Conservation (phyloP, 2,329 filamentous ascomycete genomes). For the Colletotrichum truncatum region DNA sequence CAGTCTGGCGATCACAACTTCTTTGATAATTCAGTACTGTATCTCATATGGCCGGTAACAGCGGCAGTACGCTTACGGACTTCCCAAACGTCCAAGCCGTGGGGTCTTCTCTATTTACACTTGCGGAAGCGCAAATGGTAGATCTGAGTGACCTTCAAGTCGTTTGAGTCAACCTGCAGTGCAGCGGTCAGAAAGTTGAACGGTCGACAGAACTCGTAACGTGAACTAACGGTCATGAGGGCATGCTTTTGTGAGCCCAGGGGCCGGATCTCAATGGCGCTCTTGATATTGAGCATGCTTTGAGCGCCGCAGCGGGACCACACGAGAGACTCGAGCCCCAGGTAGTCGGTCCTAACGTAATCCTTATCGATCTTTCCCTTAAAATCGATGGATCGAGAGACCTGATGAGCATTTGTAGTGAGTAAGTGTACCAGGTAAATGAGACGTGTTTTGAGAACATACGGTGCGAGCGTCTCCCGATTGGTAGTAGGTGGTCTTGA, state of each 20-base stretch:
- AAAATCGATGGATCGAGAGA: conserved; percentile 49
- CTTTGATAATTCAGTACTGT: too few species aligned
- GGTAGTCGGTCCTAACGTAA: conserved; percentile 55
- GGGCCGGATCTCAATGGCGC: conserved; percentile 49
- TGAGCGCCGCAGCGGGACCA: conserved; percentile 61
- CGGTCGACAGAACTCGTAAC: neutral
- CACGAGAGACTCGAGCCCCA: conserved; percentile 54
- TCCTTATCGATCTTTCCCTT: conserved; percentile 49
- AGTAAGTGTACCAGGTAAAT: neutral
- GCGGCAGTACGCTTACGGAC: too few species aligned
- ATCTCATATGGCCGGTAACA: too few species aligned
- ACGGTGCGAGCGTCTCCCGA: conserved; percentile 49
- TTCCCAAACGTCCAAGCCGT: too few species aligned
- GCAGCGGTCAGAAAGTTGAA: neutral
- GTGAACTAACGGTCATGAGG: conserved; percentile 38
- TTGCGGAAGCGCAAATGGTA: neutral
- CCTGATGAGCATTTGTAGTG: conserved; percentile 41
- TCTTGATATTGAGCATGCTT: conserved; percentile 63
- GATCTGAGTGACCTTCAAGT: neutral
- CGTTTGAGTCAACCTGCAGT: neutral
- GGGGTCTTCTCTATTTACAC: conserved; percentile 35
- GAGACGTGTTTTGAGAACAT: conserved; percentile 39
- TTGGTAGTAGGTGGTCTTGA: conserved; percentile 65
- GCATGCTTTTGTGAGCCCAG: conserved; percentile 31
- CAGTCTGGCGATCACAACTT: too few species aligned